A percentile compares a stretch with the other conserved stretches of the same genome.
Conservation (phyloP, 129 eudicot genomes). For the Arctium lappa region DNA sequence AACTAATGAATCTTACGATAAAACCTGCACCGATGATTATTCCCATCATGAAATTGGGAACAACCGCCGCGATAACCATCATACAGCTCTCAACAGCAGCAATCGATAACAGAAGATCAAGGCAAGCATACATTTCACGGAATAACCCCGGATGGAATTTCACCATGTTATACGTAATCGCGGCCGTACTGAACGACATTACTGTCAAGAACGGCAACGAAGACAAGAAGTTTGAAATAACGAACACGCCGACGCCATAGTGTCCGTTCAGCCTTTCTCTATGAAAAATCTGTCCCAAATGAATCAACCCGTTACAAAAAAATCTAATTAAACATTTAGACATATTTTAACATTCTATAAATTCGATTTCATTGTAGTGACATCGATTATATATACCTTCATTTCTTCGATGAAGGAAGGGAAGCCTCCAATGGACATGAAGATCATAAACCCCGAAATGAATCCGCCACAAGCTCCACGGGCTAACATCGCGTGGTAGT, state of each 20-base stretch:
- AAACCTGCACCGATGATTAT: slow-evolving; percentile 75
- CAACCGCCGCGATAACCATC: slow-evolving; percentile 84
- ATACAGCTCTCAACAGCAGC: slow-evolving; percentile 79
- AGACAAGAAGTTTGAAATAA: slow-evolving; percentile 67
- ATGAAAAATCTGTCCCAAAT: slow-evolving; percentile 44
- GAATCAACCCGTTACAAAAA: not conserved
- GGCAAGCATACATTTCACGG: slow-evolving; percentile 37
- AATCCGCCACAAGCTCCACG: slow-evolving; percentile 81
- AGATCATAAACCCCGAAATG: slow-evolving; percentile 73
- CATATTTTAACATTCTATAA: not conserved
- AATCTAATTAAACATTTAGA: too few relatives aligned
- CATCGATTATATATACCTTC: slow-evolving; percentile 40
- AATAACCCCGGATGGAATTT: slow-evolving; percentile 50
- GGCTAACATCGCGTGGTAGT: slow-evolving; percentile 53
- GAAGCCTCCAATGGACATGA: slow-evolving; percentile 97
- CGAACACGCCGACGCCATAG: slow-evolving; percentile 68
- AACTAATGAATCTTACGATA: slow-evolving; percentile 45
- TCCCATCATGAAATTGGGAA: slow-evolving; percentile 79
- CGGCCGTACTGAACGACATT: slow-evolving; percentile 45
- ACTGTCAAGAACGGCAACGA: slow-evolving; percentile 64
- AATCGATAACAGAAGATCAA: slow-evolving; percentile 56
- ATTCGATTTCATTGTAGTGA: too few relatives aligned
- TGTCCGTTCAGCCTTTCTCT: slow-evolving; percentile 70
- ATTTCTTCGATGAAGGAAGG: slow-evolving; percentile 94
- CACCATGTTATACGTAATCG: slow-evolving; percentile 68